Conservation (phyloP, 768 basidiomycete species). For the Amanita molliuscula region DNA sequence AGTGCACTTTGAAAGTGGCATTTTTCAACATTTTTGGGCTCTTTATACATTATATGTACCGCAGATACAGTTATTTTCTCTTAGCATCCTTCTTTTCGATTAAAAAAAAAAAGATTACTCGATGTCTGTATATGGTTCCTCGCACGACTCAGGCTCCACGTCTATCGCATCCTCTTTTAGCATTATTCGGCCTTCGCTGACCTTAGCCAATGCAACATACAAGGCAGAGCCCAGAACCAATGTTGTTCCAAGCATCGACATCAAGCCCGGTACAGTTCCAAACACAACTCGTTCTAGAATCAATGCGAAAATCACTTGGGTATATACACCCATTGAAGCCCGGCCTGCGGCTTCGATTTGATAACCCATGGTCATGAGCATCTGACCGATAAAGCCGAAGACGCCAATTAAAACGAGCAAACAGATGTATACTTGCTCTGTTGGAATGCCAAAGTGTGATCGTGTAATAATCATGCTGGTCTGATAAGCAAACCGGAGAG, state of each 20-base stretch:
- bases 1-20: no score
- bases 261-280: not conserved
- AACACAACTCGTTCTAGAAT: not conserved
- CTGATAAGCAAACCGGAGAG: not conserved
- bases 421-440: constrained; percentile 27
- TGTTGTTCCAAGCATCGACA: not conserved
- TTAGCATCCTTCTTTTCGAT: no score
- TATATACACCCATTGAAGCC: constrained; percentile 46
- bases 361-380: constrained; percentile 31
- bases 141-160: no score
- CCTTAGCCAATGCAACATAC: constrained; percentile 1
- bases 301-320: constrained; percentile 10
- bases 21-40: no score
- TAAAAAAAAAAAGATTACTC: no score
- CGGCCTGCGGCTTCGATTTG: constrained; percentile 54
- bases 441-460: constrained; percentile 36
- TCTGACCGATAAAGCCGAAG: constrained; percentile 44
- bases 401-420: constrained; percentile 41
- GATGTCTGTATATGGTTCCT: no score
- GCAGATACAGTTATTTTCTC: no score
- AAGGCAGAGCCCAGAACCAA: not conserved
- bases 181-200: no score
- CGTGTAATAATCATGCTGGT: constrained; percentile 32
- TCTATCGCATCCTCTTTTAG: no score
- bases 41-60: no score